Conservation (phyloP, 2,329 filamentous ascomycete species). For the Emergomyces pasteurianus region DNA sequence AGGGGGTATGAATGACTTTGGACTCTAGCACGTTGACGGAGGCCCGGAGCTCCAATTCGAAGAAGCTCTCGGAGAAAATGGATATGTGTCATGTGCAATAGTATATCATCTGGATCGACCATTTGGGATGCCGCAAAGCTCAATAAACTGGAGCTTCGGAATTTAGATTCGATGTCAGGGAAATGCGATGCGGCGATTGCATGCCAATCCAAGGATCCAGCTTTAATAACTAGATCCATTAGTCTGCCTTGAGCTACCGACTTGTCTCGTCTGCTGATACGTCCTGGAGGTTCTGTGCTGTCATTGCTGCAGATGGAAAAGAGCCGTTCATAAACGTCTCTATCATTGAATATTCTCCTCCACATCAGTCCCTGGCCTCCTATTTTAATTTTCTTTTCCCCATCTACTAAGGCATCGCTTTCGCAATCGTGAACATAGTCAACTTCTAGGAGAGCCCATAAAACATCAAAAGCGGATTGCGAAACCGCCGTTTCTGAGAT, state of each 20-base stretch:
- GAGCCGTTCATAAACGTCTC: constrained; percentile 44
- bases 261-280: constrained; percentile 39
- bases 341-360: constrained; percentile 50
- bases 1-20: constrained; percentile 23
- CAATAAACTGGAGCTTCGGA: constrained; percentile 35
- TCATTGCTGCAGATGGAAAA: constrained; percentile 44
- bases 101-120: constrained; percentile 46
- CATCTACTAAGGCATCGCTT: constrained; percentile 13
- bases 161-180: constrained; percentile 38
- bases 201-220: constrained; percentile 44
- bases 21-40: constrained; percentile 15
- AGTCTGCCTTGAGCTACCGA: constrained; percentile 50
- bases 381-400: constrained; percentile 19
- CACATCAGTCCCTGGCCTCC: constrained; percentile 44
- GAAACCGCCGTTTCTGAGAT: constrained; percentile 44
- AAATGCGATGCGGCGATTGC: constrained; percentile 41
- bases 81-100: constrained; percentile 49
- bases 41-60: constrained; percentile 28
- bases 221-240: constrained; percentile 44
- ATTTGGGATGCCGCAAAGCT: constrained; percentile 45
- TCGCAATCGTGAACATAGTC: constrained; percentile 26
- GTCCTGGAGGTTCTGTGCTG: constrained; percentile 21
- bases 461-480: constrained; percentile 40
- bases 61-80: constrained; percentile 47
- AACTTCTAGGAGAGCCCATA: constrained; percentile 42